Evolutionary conservation across 2,329 filamentous ascomycete species (phyloP).

Genomic region (Dothideomycetes sp.): DNA sequence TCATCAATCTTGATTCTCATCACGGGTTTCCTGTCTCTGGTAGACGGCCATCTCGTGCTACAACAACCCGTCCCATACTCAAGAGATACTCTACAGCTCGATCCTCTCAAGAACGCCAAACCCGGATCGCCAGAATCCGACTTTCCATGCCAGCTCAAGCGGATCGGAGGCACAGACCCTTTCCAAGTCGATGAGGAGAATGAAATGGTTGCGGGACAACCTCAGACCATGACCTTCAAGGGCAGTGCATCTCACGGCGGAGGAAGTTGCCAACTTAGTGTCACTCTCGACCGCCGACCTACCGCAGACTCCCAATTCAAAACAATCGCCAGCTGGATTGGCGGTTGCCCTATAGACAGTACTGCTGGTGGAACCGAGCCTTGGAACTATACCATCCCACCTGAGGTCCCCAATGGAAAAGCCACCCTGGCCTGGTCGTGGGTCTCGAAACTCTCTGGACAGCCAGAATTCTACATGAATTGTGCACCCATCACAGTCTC

Average conservation of each 20-base stretch:
- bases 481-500: constrained; percentile 68
- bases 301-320: constrained; percentile 63
- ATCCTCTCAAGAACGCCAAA: constrained; percentile 53
- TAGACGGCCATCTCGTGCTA: constrained; percentile 69
- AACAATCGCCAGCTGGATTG: constrained; percentile 80
- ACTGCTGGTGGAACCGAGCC: constrained; percentile 36
- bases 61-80: constrained; percentile 57
- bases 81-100: constrained; percentile 46
- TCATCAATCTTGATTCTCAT: constrained; percentile 7
- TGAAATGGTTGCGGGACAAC: constrained; percentile 18
- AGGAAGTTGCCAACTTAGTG: constrained; percentile 80
- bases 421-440: constrained; percentile 86
- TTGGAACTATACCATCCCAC: constrained; percentile 65
- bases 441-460: constrained; percentile 77
- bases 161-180: constrained; percentile 40
- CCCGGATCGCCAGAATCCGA: constrained; percentile 23
- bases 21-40: constrained; percentile 26
- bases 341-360: constrained; percentile 62
- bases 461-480: constrained; percentile 98
- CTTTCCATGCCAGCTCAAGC: constrained; percentile 70
- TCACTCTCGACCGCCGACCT: constrained; percentile 71
- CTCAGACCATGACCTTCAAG: constrained; percentile 48
- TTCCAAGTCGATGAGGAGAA: constrained; percentile 55
- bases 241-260: constrained; percentile 82
- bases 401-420: constrained; percentile 61